A percentile compares a stretch with the other conserved stretches of the same genome.
These are phyloP conservation scores for Chrysanthemum makinoi DNA, from an alignment of 129 eudicot species.

Conservation along the genomic window DNA sequence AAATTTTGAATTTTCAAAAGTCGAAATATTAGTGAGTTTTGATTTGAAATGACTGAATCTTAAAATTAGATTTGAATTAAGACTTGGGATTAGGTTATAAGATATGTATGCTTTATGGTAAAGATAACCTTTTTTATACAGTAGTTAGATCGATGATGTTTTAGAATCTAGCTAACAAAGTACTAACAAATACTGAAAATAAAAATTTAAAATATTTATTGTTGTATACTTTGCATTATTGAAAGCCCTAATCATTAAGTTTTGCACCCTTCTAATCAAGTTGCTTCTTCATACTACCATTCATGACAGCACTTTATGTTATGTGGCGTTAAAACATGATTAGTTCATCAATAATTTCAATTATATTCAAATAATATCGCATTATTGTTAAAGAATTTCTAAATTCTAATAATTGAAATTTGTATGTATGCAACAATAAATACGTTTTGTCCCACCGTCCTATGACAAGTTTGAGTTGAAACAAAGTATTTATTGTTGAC, in stretches of 20 bases:
- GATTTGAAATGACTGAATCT: no score
- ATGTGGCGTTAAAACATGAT: background rate
- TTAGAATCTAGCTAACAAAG: background rate
- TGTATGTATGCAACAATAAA: background rate
- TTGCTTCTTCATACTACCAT: conserved; percentile 11
- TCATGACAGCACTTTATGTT: conserved; percentile 17
- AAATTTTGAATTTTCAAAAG: no score
- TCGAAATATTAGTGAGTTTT: no score
- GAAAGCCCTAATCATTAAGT: conserved; percentile 23
- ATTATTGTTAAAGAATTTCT: background rate
- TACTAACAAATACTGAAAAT: no score
- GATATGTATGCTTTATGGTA: no score
- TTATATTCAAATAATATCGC: no score
- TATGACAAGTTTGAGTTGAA: conserved; percentile 25
- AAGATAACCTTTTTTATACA: background rate
- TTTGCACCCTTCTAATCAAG: no score
- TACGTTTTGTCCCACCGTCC: background rate
- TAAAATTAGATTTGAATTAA: no score
- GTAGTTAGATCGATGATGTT: background rate
- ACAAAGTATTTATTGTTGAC: conserved; percentile 13
- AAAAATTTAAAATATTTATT: background rate
- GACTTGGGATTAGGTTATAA: no score
- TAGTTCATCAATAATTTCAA: conserved; percentile 12
- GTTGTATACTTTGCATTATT: conserved; percentile 25
- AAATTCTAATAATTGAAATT: background rate